Evolutionary conservation across 83 land plant species (phyloP), one percentile per base, ranked within the genome.

Genomic region (Isoetes engelmannii): DNA sequence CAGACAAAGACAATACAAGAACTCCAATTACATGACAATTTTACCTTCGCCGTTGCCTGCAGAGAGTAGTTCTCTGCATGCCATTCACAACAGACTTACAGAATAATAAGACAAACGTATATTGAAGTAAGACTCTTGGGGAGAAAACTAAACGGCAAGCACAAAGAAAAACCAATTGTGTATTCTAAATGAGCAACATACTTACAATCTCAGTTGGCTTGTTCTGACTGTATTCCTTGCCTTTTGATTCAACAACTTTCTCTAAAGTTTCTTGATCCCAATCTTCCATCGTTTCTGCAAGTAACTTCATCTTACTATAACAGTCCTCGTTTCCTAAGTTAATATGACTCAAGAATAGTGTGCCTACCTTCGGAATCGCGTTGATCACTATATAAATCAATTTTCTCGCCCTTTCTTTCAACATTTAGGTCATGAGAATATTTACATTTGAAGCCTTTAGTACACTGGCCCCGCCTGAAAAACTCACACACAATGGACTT

Each of bases 391-490:
- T 95, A 95, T 53, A 95, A 54, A 66, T 95, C 99, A 67, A 95
- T 95, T 89, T 95, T 95, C 73, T 92, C 97, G 41, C 99, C 99
- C 85, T 95, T 95, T 76, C 99, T 73, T 73, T 92, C 98, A 7
- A 95, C 86, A 85, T 87, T 92, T 68, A 95, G 71, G 75, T 95
- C 99, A 63, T 95, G 99, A 0, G 99, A 95, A 65, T 89, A 95
- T 75, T 95, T 95, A 85, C 99, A 95, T 75, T 95, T 95, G 59
- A 91, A 91, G 7, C 99, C 97, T 63, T 92, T 95, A 1, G 83
- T 81, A 77, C 99, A 95, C 75, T 95, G 99, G 44, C 99, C 99
- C 43, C 68, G 87, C 69, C 95, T 84, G 74, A 71, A 95, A 51
- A 91, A 91, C 77, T 95, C 99, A 48, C 99, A 95, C 3, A 95